Evolutionary conservation across 352 stramenopile genomes (phyloP).

Genomic region (Phytophthora kernoviae): DNA sequence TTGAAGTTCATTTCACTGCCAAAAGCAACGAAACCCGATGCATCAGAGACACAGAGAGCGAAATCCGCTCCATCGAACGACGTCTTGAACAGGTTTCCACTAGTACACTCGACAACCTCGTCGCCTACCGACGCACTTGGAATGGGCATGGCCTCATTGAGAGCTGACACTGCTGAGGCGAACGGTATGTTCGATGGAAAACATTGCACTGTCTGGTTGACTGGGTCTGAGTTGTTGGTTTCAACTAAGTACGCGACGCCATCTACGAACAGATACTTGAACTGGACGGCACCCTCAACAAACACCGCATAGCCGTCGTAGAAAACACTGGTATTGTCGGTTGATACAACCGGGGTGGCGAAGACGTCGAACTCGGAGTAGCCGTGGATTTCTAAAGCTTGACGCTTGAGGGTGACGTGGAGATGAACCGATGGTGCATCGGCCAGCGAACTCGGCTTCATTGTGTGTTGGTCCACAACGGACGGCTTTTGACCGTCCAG

Average conservation of each 20-base stretch:
- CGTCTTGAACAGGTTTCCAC: constrained; percentile 16
- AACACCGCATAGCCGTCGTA: constrained; percentile 13
- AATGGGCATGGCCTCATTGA: constrained; percentile 9
- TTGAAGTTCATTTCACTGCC: constrained; percentile 26
- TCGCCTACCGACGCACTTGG: background rate
- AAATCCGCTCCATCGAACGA: constrained; percentile 22
- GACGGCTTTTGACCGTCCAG: background rate
- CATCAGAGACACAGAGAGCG: constrained; percentile 17
- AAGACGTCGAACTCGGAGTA: constrained; percentile 23
- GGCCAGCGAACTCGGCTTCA: background rate
- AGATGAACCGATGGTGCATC: constrained; percentile 22
- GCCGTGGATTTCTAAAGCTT: constrained; percentile 19
- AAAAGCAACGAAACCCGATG: constrained; percentile 20
- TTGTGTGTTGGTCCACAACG: background rate
- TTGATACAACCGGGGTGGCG: constrained; percentile 15
- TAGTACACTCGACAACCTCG: constrained; percentile 10
- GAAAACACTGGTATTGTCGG: constrained; percentile 1
- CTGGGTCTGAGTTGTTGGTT: background rate
- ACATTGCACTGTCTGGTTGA: constrained; percentile 6
- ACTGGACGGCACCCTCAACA: constrained; percentile 1
- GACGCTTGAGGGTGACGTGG: constrained; percentile 24
- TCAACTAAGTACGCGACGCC: constrained; percentile 16
- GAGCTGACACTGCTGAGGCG: constrained; percentile 2
- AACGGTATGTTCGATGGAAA: constrained; percentile 10
- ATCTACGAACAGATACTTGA: constrained; percentile 22